Conservation (phyloP, 164 flowering plant genomes). For the Hamamelis virginiana region DNA sequence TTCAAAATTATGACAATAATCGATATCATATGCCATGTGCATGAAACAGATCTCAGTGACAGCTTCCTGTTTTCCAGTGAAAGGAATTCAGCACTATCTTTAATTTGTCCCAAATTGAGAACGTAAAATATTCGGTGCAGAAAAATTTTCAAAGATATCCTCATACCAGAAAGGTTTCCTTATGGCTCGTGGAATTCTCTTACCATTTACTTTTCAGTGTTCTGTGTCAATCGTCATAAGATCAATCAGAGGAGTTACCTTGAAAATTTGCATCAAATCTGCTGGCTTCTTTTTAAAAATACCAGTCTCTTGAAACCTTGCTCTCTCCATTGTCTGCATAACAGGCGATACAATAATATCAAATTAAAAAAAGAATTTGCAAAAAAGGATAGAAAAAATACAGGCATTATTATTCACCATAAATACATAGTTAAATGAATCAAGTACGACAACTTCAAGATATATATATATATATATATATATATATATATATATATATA, state of each 20-base stretch:
- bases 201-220: neutral
- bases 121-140: neutral
- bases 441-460: too few relatives aligned
- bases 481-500: too few relatives aligned
- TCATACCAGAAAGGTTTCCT: neutral
- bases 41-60: neutral
- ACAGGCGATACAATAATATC: neutral
- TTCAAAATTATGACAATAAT: too few relatives aligned
- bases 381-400: too few relatives aligned
- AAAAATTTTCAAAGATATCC: too few relatives aligned
- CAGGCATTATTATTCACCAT: too few relatives aligned
- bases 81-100: too few relatives aligned
- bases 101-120: neutral
- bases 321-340: slow-evolving; percentile 83
- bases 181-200: neutral
- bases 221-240: neutral
- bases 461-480: too few relatives aligned
- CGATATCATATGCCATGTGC: neutral
- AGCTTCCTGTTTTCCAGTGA: too few relatives aligned
- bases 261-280: slow-evolving; percentile 93
- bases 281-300: slow-evolving; percentile 92
- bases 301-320: slow-evolving; percentile 79
- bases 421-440: too few relatives aligned
- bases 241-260: slow-evolving; percentile 43
- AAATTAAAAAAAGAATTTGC: neutral